Conservation (phyloP, 1,139 yeast species). For the Debaryomycetaceae sp. region DNA sequence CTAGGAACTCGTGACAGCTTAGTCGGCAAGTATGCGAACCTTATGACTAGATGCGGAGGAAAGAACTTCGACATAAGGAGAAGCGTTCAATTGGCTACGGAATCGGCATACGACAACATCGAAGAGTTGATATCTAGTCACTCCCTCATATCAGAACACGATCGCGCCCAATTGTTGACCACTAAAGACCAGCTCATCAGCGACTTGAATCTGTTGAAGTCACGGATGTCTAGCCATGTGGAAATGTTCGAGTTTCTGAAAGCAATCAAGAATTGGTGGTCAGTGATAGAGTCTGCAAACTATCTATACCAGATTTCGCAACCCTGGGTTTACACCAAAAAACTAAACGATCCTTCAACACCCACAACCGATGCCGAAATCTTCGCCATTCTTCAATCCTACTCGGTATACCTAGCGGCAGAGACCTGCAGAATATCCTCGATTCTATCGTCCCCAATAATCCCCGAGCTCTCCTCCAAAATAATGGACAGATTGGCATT, state of each 20-base stretch:
- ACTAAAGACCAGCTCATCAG: constrained; percentile 16
- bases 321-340: constrained; percentile 52
- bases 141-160: constrained; percentile 11
- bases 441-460: constrained; percentile 65
- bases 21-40: constrained; percentile 80
- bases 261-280: constrained; percentile 65
- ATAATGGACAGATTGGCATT: constrained; percentile 69
- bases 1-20: constrained; percentile 58
- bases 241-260: constrained; percentile 50
- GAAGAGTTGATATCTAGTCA: constrained; percentile 16
- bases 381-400: constrained; percentile 36
- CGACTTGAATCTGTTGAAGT: constrained; percentile 18
- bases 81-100: constrained; percentile 27
- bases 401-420: constrained; percentile 59
- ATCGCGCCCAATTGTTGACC: constrained; percentile 13
- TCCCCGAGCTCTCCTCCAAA: constrained; percentile 58
- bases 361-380: constrained; percentile 9
- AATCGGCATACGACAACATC: constrained; percentile 22
- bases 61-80: constrained; percentile 58
- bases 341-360: constrained; percentile 28
- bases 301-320: constrained; percentile 53
- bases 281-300: constrained; percentile 59
- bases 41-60: constrained; percentile 71
- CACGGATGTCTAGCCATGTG: constrained; percentile 41
- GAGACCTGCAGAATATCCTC: constrained; percentile 70